Conservation (phyloP, 1,139 yeast species). For the Hanseniaspora sp. region DNA sequence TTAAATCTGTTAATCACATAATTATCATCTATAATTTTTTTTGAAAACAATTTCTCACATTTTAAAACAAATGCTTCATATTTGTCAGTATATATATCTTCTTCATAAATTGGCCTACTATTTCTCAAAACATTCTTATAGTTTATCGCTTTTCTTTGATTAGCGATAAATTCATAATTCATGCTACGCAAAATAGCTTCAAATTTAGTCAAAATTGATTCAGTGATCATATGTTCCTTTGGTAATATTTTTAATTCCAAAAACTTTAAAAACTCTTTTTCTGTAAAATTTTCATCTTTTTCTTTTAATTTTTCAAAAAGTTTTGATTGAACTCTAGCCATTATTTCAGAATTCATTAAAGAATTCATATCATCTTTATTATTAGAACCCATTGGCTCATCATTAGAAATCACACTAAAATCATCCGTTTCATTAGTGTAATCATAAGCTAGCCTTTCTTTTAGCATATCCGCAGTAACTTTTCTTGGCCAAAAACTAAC, state of each 20-base stretch:
- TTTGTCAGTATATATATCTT: constrained; percentile 17
- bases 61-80: constrained; percentile 13
- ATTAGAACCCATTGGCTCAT: not conserved
- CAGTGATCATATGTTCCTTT: constrained; percentile 16
- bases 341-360: not conserved
- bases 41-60: constrained; percentile 14
- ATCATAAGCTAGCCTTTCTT: constrained; percentile 2
- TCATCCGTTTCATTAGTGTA: constrained; percentile 3
- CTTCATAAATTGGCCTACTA: constrained; percentile 18
- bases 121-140: constrained; percentile 19
- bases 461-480: constrained; percentile 7
- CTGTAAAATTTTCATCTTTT: constrained; percentile 22
- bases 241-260: constrained; percentile 2
- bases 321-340: not conserved
- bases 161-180: constrained; percentile 24
- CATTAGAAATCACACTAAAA: not conserved
- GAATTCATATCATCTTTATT: not conserved
- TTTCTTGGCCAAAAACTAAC: constrained; percentile 13
- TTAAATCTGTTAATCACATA: constrained; percentile 26
- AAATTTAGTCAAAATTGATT: constrained; percentile 22
- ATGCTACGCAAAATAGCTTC: constrained; percentile 26
- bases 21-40: constrained; percentile 20
- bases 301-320: not conserved
- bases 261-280: constrained; percentile 19
- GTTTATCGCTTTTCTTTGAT: constrained; percentile 21